Base-by-base conservation (phyloP, 352 stramenopile genomes). In the Phytopythium helicoides region DNA sequence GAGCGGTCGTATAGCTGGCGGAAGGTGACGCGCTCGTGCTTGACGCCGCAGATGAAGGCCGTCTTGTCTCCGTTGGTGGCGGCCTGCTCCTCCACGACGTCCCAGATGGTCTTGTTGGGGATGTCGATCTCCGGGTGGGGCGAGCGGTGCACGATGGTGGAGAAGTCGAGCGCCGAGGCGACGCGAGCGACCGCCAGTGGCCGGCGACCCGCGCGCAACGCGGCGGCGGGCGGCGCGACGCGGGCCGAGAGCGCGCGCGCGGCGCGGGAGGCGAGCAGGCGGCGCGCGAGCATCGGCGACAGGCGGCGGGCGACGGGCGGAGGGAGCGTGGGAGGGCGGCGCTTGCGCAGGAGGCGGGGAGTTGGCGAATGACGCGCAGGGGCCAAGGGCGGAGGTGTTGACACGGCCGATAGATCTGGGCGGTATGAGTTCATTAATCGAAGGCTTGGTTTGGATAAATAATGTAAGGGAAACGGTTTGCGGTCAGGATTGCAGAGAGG, bases 11-110 rank as follows among this genome's bases (percentile, higher is more conserved):
- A 55, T 21, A 87, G 63, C 48, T 86, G 48, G 12, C 62, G 37
- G 56, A 73, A 87, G 25, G 71, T 79, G 35, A 86, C 34, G 12
- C 54, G 40, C 25, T 86, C 66, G 60, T 83, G 60, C 19, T 56
- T 84, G 54, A 87, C 12, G 15, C 74, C 79, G 52, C 71, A 74
- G 22, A 87, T 77, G 39, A 86, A 74, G 22, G 79, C 79, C 3
- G 69, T 45, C 38, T 70, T 71, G 54, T 85, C 59, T 16, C 49
- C 63, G 28, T 74, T 58, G 25, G 59, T 31, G 28, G 31, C 56
- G 34, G 76, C 42, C 25, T 81, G 66, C 11, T 76, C 57, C 6
- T 54, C 60, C 1, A 83, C 52, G 39, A 84, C 49, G 48, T 81
- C 71, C 62, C 66, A 81, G 19, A 86, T 71, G 22, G 70, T 83